Evolutionary conservation across 176 grass and related monocot genomes (phyloP), one percentile per base, ranked within the genome.

Genomic region (Alloteropsis semialata): DNA sequence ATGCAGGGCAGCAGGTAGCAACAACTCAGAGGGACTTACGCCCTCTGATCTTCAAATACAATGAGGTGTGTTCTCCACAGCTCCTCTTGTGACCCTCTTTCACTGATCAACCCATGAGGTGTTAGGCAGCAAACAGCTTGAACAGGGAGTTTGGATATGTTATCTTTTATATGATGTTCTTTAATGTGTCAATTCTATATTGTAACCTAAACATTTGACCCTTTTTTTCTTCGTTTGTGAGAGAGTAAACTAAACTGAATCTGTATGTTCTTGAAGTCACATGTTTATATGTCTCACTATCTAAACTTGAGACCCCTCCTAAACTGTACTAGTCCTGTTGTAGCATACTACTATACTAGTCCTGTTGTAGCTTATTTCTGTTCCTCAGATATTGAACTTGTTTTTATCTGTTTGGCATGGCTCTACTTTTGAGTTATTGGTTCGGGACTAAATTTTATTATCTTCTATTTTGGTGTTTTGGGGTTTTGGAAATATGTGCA

Each of bases 1-100:
- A 85, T 32, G 76, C 27, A 36, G 81, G 29, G 36, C 74, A 69
- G 53, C 89, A 94, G 75, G 33, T 12, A 63, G 84, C 75, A 77
- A 98, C 96, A 60, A 81, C 39, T 61, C 73, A 86, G 84, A 98
- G 90, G 66, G 92, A 98, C 54, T 88, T 83, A 17, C 92, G 90
- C 21, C 92, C 96, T 32, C 27, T 98, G 49, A 88, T 98, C 64
- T 98, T 98, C 90, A 98, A 98, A 88, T 98, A 94, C 72, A 98
- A 98, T 56, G 92, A 98, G 95, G 95, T 97, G 46, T 68, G 46
- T 32, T 75, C 62, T 49, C 46, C 61, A 29, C 42, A 37, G 22
- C 43, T 58, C 61, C 60, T 69, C 41, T 29, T 29, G n/a, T n/a
- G 70, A 46, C 36, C 17, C 42, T 54, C 12, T 88, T 81, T 36